Conservation (phyloP, 1,139 yeast genomes). For the Hyphopichia fennica region DNA sequence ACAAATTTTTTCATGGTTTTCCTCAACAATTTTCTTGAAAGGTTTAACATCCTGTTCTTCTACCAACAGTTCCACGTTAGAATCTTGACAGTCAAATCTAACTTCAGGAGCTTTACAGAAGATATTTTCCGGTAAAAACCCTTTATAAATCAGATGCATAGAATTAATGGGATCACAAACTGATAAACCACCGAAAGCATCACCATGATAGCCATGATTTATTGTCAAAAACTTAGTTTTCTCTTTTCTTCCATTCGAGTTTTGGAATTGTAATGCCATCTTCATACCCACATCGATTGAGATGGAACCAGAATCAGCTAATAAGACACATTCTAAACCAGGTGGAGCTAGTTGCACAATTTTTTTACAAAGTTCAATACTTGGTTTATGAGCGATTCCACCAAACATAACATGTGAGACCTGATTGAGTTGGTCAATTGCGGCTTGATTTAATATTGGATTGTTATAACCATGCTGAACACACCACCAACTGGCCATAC, state of each 20-base stretch:
- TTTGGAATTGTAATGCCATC: conserved; percentile 12
- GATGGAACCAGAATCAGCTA: conserved; percentile 19
- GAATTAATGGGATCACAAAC: conserved; percentile 24
- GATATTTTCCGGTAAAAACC: conserved; percentile 21
- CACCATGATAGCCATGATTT: conserved; percentile 24
- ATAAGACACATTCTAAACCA: conserved; percentile 20
- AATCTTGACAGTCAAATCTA: conserved; percentile 7
- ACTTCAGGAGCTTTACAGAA: conserved; percentile 23
- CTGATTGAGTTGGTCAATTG: conserved; percentile 16
- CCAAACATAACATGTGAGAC: conserved; percentile 33
- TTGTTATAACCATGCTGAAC: conserved; percentile 30
- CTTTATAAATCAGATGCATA: conserved; percentile 25
- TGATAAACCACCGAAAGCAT: conserved; percentile 26
- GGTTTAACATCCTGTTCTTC: conserved; percentile 15
- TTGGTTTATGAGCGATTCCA: conserved; percentile 28
- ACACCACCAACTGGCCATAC: conserved; percentile 36
- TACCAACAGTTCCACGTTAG: conserved; percentile 9
- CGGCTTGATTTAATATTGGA: conserved; percentile 22
- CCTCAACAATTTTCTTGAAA: conserved; percentile 18
- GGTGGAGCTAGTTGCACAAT: conserved; percentile 19
- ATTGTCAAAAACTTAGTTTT: conserved; percentile 19
- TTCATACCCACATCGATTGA: conserved; percentile 11
- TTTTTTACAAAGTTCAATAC: conserved; percentile 17
- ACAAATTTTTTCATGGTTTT: conserved; percentile 23
- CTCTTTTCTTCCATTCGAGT: conserved; percentile 10